Percentiles rank a stretch among this genome's conserved stretches.
These are phyloP conservation scores for Pleurotus djamor DNA, from an alignment of 768 basidiomycete genomes.

Conservation along the genomic window DNA sequence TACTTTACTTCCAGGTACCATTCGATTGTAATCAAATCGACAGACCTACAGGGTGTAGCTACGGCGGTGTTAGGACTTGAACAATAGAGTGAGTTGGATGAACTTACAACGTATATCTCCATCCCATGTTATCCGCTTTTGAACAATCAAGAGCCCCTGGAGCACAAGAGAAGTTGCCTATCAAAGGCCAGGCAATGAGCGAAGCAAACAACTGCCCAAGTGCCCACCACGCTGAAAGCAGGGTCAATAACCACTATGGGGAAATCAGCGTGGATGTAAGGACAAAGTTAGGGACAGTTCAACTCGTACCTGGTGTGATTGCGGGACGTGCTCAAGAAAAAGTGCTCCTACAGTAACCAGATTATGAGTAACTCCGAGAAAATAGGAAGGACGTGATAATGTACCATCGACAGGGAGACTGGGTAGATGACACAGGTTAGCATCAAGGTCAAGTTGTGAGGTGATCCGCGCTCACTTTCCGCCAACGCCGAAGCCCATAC, in stretches of 20 bases:
- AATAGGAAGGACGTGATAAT: conserved; percentile 9
- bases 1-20: too few relatives aligned
- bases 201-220: conserved; percentile 50
- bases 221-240: conserved; percentile 56
- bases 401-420: conserved; percentile 47
- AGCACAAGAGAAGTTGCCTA: conserved; percentile 52
- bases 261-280: conserved; percentile 1
- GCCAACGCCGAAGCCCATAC: conserved; percentile 47
- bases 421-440: conserved; percentile 14
- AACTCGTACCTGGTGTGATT: conserved; percentile 32
- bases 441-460: conserved; percentile 6
- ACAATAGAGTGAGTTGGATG: conserved; percentile 3
- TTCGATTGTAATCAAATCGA: conserved; percentile 1
- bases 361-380: not conserved
- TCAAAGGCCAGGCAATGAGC: conserved; percentile 54
- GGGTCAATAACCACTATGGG: conserved; percentile 45
- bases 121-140: conserved; percentile 53
- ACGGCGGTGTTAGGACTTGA: not conserved
- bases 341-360: conserved; percentile 27
- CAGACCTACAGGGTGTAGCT: conserved; percentile 37
- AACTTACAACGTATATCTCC: conserved; percentile 53
- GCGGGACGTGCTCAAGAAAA: conserved; percentile 42
- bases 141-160: conserved; percentile 37
- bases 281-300: not conserved
- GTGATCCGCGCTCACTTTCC: conserved; percentile 39